Evolutionary conservation across 2,329 filamentous ascomycete genomes (phyloP), one percentile per base, ranked within the genome.

Genomic region (Venturia pyrina): DNA sequence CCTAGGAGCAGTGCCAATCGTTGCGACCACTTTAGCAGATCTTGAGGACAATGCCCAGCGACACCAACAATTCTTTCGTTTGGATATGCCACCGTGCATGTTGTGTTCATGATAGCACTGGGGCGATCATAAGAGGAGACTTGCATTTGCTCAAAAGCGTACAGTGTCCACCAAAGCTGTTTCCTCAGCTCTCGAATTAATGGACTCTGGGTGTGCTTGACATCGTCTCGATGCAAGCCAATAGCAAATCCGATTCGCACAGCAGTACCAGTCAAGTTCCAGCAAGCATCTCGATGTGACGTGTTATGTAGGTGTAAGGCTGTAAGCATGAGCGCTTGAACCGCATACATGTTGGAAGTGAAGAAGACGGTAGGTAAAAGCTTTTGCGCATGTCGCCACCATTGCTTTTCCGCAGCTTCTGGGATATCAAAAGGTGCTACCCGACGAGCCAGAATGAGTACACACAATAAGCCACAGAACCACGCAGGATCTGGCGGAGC

Each of bases 241-340:
- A 80, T 78, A 28, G 78, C 78, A 46, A 77, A 74, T n/a, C 76
- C 77, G 64, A 80, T 78, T 41, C 78, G 75, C 7, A 78, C 71
- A 1, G 78, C 77, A 8, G 77, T 75, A 13, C 78, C 78, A 0
- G 78, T 78, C 63, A 80, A 71, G 62, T 77, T 80, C 78, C 78
- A 80, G 69, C 74, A 76, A 3, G 75, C 75, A 64, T 80, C 78
- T 44, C 77, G 74, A 67, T 78, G 77, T 69, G 78, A 78, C 1
- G 77, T 78, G 68, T 80, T 79, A 71, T 80, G 78, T 37, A 80
- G 75, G 66, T 80, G 78, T 5, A 79, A 69, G 11, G 77, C 75
- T 8, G 76, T 75, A 11, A 80, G 74, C 70, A 80, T 70, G 56
- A 80, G 70, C 4, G 77, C 76, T 70, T 79, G 77, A 11, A 80